Conservation (phyloP, 1,284 basidiomycete genomes). For the Binderoboletus segoi region DNA sequence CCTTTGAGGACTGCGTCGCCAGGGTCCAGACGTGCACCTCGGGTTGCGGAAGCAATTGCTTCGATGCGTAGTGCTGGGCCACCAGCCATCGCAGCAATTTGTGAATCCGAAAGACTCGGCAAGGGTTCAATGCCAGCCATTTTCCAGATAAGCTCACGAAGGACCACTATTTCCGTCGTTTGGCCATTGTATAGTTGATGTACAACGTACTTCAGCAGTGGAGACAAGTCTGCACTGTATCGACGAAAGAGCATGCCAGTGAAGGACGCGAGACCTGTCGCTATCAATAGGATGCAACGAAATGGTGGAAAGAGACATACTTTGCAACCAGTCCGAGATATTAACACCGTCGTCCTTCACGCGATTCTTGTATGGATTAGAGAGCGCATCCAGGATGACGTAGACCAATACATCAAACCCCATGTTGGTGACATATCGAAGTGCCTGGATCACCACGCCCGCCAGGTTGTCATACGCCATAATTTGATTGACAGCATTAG, state of each 20-base stretch:
- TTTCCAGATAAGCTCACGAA: conserved; percentile 91
- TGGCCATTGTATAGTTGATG: conserved; percentile 87
- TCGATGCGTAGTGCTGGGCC: conserved; percentile 88
- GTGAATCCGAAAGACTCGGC: conserved; percentile 85
- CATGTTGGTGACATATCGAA: conserved; percentile 88
- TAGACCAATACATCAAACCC: conserved; percentile 94
- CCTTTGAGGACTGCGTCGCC: conserved; percentile 61
- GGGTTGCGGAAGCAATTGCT: conserved; percentile 70
- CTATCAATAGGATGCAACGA: conserved; percentile 15
- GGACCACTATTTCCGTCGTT: conserved; percentile 87
- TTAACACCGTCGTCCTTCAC: conserved; percentile 94
- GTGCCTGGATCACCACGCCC: conserved; percentile 86
- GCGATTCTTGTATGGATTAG: conserved; percentile 82
- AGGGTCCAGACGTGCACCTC: conserved; percentile 71
- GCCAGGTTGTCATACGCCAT: conserved; percentile 98
- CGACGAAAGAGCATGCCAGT: conserved; percentile 90
- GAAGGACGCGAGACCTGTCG: conserved; percentile 84
- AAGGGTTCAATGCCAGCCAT: conserved; percentile 95
- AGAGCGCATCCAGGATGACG: conserved; percentile 85
- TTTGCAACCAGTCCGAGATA: conserved; percentile 91
- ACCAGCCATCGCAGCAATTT: conserved; percentile 88
- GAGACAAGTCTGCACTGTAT: conserved; percentile 82
- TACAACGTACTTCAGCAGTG: conserved; percentile 87
- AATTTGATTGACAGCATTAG: conserved; percentile 89
- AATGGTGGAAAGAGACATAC: conserved; percentile 49